Percentiles rank a stretch among this genome's conserved stretches.
phyloP scores from a whole-genome alignment of 352 stramenopile genomes.

The Globisporangium lucens region DNA sequence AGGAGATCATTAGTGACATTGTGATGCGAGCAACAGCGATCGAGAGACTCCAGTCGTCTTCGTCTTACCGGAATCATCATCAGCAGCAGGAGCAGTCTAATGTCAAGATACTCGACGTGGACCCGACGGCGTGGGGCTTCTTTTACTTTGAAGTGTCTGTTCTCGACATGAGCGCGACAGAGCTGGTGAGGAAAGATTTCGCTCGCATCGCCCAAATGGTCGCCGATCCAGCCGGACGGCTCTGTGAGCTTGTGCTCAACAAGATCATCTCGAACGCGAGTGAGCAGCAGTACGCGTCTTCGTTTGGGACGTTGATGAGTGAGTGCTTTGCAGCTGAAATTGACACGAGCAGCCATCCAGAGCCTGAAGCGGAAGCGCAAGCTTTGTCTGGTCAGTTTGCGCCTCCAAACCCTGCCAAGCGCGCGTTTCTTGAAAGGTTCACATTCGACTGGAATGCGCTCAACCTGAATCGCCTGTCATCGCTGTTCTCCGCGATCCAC shows the following conservation, averaged over 20 bases:
- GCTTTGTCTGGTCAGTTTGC: neutral
- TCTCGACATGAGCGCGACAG: conserved; percentile 9
- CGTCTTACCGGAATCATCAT: too few species aligned
- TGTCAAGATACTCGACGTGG: neutral
- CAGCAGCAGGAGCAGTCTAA: neutral
- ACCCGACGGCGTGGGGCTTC: conserved; percentile 8
- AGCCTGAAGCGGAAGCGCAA: neutral
- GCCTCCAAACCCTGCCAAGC: too few species aligned
- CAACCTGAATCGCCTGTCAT: conserved; percentile 25
- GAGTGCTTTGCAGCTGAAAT: conserved; percentile 24
- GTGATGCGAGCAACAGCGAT: neutral
- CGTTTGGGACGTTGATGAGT: conserved; percentile 26
- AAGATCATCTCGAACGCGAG: conserved; percentile 7
- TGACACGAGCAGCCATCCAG: neutral
- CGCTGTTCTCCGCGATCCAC: conserved; percentile 40
- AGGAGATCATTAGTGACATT: neutral
- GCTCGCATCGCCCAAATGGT: conserved; percentile 6
- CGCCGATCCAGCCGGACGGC: neutral
- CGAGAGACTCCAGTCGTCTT: neutral
- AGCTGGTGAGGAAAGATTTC: conserved; percentile 9
- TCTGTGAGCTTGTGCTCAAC: conserved; percentile 26
- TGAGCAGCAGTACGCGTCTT: neutral
- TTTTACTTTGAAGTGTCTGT: conserved; percentile 3
- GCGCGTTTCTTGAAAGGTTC: conserved; percentile 5
- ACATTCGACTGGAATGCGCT: conserved; percentile 30